Conservation (phyloP, 441 rosid genomes). For the Jatropha podagrica region DNA sequence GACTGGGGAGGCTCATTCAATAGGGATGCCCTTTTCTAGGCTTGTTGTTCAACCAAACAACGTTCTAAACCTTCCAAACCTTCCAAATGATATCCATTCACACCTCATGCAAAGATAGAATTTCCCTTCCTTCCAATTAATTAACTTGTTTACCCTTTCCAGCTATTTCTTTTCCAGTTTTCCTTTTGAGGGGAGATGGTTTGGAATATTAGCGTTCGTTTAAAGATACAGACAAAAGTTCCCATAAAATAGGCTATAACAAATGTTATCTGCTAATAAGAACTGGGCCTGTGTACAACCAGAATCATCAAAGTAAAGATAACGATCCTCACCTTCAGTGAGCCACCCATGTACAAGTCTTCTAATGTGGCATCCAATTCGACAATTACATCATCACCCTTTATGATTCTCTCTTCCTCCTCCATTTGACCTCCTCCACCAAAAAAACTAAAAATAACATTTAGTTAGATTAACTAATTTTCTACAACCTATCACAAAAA, state of each 20-base stretch:
- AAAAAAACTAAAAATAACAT: slow-evolving; percentile 54
- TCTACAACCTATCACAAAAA: neutral
- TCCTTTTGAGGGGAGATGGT: neutral
- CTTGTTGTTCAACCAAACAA: neutral
- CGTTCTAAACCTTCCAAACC: neutral
- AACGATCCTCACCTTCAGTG: slow-evolving; percentile 63
- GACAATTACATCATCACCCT: slow-evolving; percentile 93
- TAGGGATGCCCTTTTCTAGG: neutral
- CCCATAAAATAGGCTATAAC: slow-evolving; percentile 4
- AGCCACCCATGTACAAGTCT: slow-evolving; percentile 95
- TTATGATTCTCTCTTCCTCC: slow-evolving; percentile 86
- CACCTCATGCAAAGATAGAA: neutral
- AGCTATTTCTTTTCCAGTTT: neutral
- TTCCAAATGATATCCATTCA: neutral
- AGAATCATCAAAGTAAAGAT: neutral
- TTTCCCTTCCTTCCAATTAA: neutral
- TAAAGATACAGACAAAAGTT: neutral
- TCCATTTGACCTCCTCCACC: slow-evolving; percentile 75
- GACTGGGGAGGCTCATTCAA: neutral
- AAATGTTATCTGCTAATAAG: neutral
- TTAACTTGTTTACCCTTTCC: neutral
- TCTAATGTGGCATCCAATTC: slow-evolving; percentile 89
- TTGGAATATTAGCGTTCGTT: neutral
- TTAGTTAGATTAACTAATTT: neutral
- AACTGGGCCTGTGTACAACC: neutral